phyloP scores from a whole-genome alignment of 371 early-diverging fungal genomes.

The Mortierella sp. region DNA sequence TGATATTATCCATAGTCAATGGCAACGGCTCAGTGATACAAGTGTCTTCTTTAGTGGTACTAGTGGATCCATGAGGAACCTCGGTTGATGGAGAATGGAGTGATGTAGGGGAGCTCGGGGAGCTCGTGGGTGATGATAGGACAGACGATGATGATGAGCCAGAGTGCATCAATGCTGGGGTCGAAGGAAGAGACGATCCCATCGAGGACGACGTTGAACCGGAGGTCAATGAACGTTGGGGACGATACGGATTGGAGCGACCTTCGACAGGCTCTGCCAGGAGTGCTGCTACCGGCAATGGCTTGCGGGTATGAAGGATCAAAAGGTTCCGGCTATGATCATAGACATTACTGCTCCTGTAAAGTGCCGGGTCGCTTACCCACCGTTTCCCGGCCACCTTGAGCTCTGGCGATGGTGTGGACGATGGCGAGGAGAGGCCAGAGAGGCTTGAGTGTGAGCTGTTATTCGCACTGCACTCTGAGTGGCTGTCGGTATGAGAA shows the following conservation, averaged over 20 bases:
- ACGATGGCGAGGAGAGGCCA: constrained; percentile 7
- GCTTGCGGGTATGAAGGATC: constrained; percentile 46
- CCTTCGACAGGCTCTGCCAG: background rate
- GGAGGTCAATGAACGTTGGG: constrained; percentile 14
- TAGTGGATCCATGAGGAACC: background rate
- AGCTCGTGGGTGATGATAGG: constrained; percentile 30
- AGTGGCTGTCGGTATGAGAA: constrained; percentile 14
- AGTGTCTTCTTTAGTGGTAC: constrained; percentile 12
- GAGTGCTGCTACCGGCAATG: constrained; percentile 5
- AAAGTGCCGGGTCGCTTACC: constrained; percentile 36
- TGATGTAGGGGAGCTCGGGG: constrained; percentile 33
- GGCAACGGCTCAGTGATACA: constrained; percentile 20
- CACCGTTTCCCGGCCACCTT: constrained; percentile 27
- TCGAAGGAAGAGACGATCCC: constrained; percentile 13
- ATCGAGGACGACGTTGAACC: constrained; percentile 15
- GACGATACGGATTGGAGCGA: constrained; percentile 16
- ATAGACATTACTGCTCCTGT: constrained; percentile 41
- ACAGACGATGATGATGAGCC: constrained; percentile 21
- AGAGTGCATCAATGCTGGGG: constrained; percentile 22
- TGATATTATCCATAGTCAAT: constrained; percentile 16
- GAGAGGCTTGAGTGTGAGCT: constrained; percentile 5
- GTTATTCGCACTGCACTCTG: constrained; percentile 9
- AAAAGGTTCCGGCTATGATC: constrained; percentile 45
- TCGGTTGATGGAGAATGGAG: constrained; percentile 8
- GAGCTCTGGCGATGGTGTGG: constrained; percentile 10